A percentile compares a stretch with the other conserved stretches of the same genome.
phyloP scores from a whole-genome alignment of 2,329 filamentous ascomycete species.

The Cylindrodendrum hubeiense region DNA sequence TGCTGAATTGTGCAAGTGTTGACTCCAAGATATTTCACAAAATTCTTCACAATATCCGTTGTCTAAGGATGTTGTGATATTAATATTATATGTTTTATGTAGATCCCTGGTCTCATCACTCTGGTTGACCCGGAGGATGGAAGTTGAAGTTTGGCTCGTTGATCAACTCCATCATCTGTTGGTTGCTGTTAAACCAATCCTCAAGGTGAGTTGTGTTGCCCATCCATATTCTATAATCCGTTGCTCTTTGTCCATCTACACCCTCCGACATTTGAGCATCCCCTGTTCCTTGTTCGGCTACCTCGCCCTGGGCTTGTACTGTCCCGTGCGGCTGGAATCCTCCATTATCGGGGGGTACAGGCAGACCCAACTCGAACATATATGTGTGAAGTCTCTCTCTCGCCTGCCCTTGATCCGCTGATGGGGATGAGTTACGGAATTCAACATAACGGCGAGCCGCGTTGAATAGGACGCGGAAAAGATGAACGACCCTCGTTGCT shows the following conservation, averaged over 20 bases:
- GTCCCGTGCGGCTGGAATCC: neutral
- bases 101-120: no score
- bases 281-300: neutral
- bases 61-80: no score
- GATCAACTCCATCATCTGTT: conserved; percentile 16
- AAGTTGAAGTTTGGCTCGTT: conserved; percentile 1
- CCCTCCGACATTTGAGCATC: neutral
- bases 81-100: no score
- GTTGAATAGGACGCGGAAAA: conserved; percentile 9
- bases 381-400: neutral
- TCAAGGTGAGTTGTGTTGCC: conserved; percentile 11
- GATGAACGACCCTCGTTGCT: neutral
- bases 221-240: conserved; percentile 6
- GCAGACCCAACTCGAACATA: neutral
- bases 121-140: no score
- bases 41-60: no score
- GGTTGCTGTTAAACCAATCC: conserved; percentile 22
- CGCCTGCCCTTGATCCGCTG: neutral
- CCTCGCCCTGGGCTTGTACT: neutral
- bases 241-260: neutral
- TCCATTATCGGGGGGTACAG: neutral
- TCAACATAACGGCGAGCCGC: neutral
- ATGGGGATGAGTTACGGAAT: neutral
- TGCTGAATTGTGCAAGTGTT: no score
- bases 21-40: no score